Base-by-base conservation (phyloP, 169 alveolate species). In the Prorocentrum cordatum region DNA sequence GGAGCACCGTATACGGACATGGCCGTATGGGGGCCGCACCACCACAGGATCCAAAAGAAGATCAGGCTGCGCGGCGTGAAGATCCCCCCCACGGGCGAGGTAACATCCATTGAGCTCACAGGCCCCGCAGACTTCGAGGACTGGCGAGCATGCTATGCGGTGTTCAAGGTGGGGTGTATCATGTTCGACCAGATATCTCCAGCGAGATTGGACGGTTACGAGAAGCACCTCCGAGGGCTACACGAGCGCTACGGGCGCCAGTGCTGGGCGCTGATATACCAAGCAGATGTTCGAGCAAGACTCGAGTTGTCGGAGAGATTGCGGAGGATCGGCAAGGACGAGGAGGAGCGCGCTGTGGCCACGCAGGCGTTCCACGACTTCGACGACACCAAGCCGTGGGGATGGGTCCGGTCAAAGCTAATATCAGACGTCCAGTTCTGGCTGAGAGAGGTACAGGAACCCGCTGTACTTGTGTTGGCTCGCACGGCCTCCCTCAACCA, bases 11-110 rank as follows among this genome's bases (percentile, higher is more conserved):
- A 80, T 58, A 31, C 58, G 3, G 89, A 80, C 38, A 61, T 80
- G 90, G 75, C 90, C 0, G 54, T 80, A 14, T 80, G 90, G 90
- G 90, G 79, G 1, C 90, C 90, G 0, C 42, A 29, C 38, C 80
- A 64, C 14, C 90, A 80, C 36, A 5, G 90, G 2, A 18, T 80
- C 27, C 61, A 47, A 22, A 61, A 42, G 68, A 61, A 45, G 38
- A 38, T 80, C 26, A 80, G 50, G 38, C 26, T 80, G 68, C 61
- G 42, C 18, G 90, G 90, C 2, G 31, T 64, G 22, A 29, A 58
- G 31, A 24, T 62, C 62, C 22, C 5, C 26, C 9, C 66, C 24
- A 5, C 16, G 2, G 80, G 90, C 26, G 90, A 64, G 18, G 27
- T 80, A 26, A 3, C 22, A 4, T 79, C 79, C 14, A 38, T 80